Conservation (phyloP, 2,329 filamentous ascomycete genomes). For the Colletotrichum melonis region DNA sequence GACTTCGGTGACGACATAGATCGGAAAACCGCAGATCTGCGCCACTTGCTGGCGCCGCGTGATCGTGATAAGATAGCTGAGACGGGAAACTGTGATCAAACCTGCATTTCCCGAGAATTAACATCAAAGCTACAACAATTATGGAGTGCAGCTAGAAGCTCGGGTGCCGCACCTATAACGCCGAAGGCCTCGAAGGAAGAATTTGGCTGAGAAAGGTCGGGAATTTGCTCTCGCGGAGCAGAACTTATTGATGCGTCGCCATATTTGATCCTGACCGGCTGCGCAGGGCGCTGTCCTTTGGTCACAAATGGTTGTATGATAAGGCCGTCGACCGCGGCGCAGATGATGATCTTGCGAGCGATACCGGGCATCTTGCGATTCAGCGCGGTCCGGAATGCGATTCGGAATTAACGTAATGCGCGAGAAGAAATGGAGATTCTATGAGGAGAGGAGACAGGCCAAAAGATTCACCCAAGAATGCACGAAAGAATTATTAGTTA, state of each 20-base stretch:
- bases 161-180: constrained; percentile 62
- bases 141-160: background rate
- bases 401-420: constrained; percentile 4
- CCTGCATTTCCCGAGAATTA: constrained; percentile 62
- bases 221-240: constrained; percentile 56
- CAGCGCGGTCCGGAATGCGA: constrained; percentile 2
- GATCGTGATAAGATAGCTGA: constrained; percentile 88
- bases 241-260: constrained; percentile 62
- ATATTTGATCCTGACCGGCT: constrained; percentile 78
- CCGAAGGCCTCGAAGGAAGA: constrained; percentile 70
- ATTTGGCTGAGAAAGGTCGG: constrained; percentile 56
- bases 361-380: constrained; percentile 74
- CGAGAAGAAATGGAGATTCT: background rate
- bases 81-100: constrained; percentile 82
- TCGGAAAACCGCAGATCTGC: constrained; percentile 81
- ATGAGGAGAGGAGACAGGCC: background rate
- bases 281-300: constrained; percentile 66
- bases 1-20: constrained; percentile 91
- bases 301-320: constrained; percentile 78
- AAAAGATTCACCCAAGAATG: background rate
- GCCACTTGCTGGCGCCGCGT: constrained; percentile 89
- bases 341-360: constrained; percentile 82
- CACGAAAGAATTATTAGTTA: background rate
- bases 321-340: constrained; percentile 85
- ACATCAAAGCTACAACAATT: background rate